Conservation (phyloP, 2,329 filamentous ascomycete genomes). For the Aspergillus oerlinghausenensis region DNA sequence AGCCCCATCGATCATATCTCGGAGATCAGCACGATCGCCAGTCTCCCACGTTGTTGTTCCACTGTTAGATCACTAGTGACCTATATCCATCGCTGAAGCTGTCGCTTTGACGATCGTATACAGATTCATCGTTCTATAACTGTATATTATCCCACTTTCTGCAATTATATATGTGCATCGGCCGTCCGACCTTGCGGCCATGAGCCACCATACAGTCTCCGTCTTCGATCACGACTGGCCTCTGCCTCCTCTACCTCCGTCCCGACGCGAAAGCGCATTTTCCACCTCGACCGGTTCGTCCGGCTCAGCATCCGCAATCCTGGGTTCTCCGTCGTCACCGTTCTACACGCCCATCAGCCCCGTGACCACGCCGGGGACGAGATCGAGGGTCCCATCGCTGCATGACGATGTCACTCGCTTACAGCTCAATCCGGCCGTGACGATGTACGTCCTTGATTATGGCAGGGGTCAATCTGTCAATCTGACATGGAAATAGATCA, state of each 20-base stretch:
- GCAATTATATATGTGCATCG: neutral
- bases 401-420: conserved; percentile 30
- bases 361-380: conserved; percentile 16
- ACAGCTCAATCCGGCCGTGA: conserved; percentile 28
- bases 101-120: neutral
- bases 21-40: conserved; percentile 21
- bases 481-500: conserved; percentile 21
- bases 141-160: neutral
- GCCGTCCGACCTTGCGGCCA: conserved; percentile 2
- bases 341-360: conserved; percentile 21
- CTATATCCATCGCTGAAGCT: neutral
- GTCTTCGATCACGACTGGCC: conserved; percentile 27
- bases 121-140: neutral
- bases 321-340: conserved; percentile 18
- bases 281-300: conserved; percentile 24
- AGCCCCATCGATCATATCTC: conserved; percentile 9
- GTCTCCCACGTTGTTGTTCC: neutral
- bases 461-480: neutral
- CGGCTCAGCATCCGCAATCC: conserved; percentile 22
- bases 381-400: conserved; percentile 23
- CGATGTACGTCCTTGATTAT: conserved; percentile 24
- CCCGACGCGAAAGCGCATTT: conserved; percentile 21
- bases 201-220: conserved; percentile 9
- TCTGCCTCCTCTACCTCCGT: conserved; percentile 18
- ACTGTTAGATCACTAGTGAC: neutral